A percentile compares a stretch with the other conserved stretches of the same genome.
Evolutionary conservation across 371 early-diverging fungal genomes (phyloP).

Genomic region (Saksenaea oblongispora): DNA sequence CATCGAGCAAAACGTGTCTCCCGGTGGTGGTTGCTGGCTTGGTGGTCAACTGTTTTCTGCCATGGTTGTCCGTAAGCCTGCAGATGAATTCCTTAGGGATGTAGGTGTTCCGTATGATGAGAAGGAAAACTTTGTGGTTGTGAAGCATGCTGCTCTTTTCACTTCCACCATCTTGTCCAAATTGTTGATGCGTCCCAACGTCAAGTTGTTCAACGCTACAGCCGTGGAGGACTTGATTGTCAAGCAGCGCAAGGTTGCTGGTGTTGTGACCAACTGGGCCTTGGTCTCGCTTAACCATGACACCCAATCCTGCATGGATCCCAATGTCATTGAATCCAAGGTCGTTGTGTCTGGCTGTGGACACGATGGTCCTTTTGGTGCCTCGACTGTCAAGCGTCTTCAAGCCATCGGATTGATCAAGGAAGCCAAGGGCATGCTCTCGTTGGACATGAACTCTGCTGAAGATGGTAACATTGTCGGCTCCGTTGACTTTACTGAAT

Average conservation of each 20-base stretch:
- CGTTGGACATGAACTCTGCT: slow-evolving; percentile 74
- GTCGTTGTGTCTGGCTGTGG: slow-evolving; percentile 73
- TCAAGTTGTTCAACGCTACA: slow-evolving; percentile 80
- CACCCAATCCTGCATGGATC: slow-evolving; percentile 83
- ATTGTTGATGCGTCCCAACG: slow-evolving; percentile 65
- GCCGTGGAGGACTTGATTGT: slow-evolving; percentile 77
- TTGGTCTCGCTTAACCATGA: slow-evolving; percentile 66
- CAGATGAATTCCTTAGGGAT: slow-evolving; percentile 65
- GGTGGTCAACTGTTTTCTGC: slow-evolving; percentile 77
- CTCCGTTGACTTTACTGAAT: neutral
- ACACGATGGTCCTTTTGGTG: slow-evolving; percentile 78
- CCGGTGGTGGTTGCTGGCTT: slow-evolving; percentile 78
- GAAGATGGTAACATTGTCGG: slow-evolving; percentile 50
- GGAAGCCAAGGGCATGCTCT: slow-evolving; percentile 67
- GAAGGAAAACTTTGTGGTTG: slow-evolving; percentile 74
- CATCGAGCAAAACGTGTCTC: slow-evolving; percentile 68
- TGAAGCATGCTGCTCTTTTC: slow-evolving; percentile 75
- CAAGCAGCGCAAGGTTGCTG: slow-evolving; percentile 55
- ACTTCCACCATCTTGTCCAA: slow-evolving; percentile 76
- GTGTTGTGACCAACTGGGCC: slow-evolving; percentile 80
- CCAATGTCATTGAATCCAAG: slow-evolving; percentile 71
- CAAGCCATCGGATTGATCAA: slow-evolving; percentile 62
- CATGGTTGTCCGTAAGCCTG: slow-evolving; percentile 74
- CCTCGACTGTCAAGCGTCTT: slow-evolving; percentile 71
- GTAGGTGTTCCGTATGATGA: slow-evolving; percentile 73